Base-by-base conservation (phyloP, 225 moss, liverwort and hornwort genomes). In the Asterella californica region DNA sequence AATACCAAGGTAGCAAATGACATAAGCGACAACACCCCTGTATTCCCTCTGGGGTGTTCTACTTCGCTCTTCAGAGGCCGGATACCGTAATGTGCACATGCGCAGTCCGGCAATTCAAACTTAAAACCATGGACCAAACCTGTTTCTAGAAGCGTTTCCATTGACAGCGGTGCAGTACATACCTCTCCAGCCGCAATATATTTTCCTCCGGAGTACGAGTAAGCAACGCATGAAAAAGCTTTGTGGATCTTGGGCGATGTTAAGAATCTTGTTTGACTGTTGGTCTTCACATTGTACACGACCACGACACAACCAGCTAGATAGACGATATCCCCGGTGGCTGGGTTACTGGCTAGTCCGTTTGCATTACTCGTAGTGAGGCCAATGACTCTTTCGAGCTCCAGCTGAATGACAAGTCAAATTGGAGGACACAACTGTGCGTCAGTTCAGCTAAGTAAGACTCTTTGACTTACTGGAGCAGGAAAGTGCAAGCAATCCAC, bases 121-220 rank as follows among this genome's bases (percentile, higher is more conserved):
- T 24, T 24, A 11, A 25, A 37, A 7, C n/a, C 9, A 15, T 47
- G 24, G 0, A 71, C 46, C 10, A 48, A n/a, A 47, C 5, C 12
- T 30, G 65, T 65, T 10, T 33, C 15, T 33, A 12, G 15, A 65
- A 33, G 17, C 10, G 15, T 2, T 65, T 14, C 33, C 10, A 15
- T 14, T 1, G 32, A 32, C 10, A 33, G 30, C 25, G 45, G 42
- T 10, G 22, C 11, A 11, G 71, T 25, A 54, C 9, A 30, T 89
- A 93, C 93, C 93, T 93, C 93, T 62, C 93, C 93, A 80, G 93
- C 93, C 5, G 90, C 90, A 82, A 93, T 86, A 64, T 87, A 80
- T 70, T 84, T 88, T 75, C 93, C 90, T 81, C 91, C 93, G 85
- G 87, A 88, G 71, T 85, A 59, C 10, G 93, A 93, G 62, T 89